Conservation (phyloP, 345 rosid species). For the Melaleuca quinquenervia region DNA sequence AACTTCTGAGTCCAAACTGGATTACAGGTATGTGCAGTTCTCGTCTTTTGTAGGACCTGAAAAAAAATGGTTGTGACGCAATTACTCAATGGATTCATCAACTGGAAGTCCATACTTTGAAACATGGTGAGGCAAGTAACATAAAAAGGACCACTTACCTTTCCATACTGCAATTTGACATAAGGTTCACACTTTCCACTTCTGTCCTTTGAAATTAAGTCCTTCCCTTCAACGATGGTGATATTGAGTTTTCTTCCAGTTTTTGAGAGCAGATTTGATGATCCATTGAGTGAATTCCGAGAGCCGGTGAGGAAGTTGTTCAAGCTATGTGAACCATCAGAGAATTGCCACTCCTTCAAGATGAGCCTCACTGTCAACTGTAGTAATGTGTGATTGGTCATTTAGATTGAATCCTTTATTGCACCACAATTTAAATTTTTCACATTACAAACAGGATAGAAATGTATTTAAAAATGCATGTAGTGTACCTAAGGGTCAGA, state of each 20-base stretch:
- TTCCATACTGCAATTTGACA: slow-evolving; percentile 86
- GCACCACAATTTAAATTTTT: neutral
- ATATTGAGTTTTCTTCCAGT: slow-evolving; percentile 71
- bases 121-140: neutral
- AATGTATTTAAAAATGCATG: neutral
- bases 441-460: neutral
- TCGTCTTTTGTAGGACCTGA: slow-evolving; percentile 64
- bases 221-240: slow-evolving; percentile 54
- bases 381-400: neutral
- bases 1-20: slow-evolving; percentile 68
- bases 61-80: neutral
- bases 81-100: neutral
- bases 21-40: slow-evolving; percentile 33
- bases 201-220: slow-evolving; percentile 48
- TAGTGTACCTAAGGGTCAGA: neutral
- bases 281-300: slow-evolving; percentile 35
- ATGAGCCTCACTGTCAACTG: slow-evolving; percentile 76
- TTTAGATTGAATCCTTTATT: neutral
- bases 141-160: slow-evolving; percentile 22
- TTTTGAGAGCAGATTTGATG: slow-evolving; percentile 39
- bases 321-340: slow-evolving; percentile 76
- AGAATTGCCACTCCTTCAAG: slow-evolving; percentile 93
- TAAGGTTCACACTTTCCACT: slow-evolving; percentile 62
- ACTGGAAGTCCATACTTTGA: neutral
- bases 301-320: slow-evolving; percentile 22